Evolutionary conservation across 768 basidiomycete genomes (phyloP).

Genomic region (Lactarius psammicola): DNA sequence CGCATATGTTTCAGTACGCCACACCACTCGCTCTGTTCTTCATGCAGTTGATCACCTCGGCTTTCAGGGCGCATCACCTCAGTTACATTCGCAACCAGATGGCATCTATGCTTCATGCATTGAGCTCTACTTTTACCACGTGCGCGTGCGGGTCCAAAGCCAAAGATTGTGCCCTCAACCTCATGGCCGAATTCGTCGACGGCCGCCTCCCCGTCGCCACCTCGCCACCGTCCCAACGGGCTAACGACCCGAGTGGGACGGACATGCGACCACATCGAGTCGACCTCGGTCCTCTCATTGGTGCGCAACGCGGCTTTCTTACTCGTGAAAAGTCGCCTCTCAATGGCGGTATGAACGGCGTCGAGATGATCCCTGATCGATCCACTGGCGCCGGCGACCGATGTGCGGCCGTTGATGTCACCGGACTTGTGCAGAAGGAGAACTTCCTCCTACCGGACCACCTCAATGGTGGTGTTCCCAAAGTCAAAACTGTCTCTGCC

Average conservation of each 20-base stretch:
- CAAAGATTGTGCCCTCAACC: slow-evolving; percentile 58
- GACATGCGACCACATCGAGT: slow-evolving; percentile 29
- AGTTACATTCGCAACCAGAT: slow-evolving; percentile 61
- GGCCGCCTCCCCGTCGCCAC: slow-evolving; percentile 34
- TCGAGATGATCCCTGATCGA: slow-evolving; percentile 49
- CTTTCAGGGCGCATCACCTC: slow-evolving; percentile 45
- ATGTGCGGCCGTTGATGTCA: slow-evolving; percentile 24
- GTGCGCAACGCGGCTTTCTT: slow-evolving; percentile 56
- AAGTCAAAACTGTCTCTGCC: slow-evolving; percentile 12
- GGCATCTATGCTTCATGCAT: slow-evolving; percentile 65
- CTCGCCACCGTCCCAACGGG: slow-evolving; percentile 32
- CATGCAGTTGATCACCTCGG: slow-evolving; percentile 9
- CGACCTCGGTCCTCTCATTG: slow-evolving; percentile 66
- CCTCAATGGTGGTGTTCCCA: not conserved
- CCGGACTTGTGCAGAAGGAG: not conserved
- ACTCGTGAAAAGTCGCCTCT: slow-evolving; percentile 55
- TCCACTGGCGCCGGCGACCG: not conserved
- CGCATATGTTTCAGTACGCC: slow-evolving; percentile 53
- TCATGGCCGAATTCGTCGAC: slow-evolving; percentile 67
- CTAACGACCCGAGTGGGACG: slow-evolving; percentile 18
- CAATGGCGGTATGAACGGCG: slow-evolving; percentile 62
- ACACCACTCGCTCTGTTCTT: slow-evolving; percentile 32
- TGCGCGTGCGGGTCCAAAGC: slow-evolving; percentile 69
- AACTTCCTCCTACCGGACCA: not conserved
- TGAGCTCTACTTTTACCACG: slow-evolving; percentile 68